Conservation (phyloP, 768 basidiomycete species). For the Butyriboletus loyo region DNA sequence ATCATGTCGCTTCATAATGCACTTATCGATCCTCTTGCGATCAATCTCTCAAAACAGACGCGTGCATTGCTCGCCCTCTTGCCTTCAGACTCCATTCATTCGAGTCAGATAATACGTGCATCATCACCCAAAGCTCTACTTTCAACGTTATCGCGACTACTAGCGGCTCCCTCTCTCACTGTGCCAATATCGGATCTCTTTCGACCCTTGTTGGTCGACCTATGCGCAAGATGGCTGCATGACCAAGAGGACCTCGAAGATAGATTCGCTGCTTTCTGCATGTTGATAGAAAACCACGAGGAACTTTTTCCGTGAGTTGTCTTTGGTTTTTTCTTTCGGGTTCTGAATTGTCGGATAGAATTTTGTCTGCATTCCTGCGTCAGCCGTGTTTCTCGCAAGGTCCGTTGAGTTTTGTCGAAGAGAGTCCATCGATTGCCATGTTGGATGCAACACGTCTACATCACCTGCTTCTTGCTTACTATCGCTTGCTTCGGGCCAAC, state of each 20-base stretch:
- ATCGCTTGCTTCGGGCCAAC: constrained; percentile 75
- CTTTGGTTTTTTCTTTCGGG: constrained; percentile 1
- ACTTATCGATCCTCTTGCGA: constrained; percentile 53
- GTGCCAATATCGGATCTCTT: constrained; percentile 60
- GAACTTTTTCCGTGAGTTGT: constrained; percentile 67
- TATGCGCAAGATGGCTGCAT: constrained; percentile 82
- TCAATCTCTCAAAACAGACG: constrained; percentile 58
- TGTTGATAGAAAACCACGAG: constrained; percentile 63
- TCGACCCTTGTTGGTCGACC: constrained; percentile 73
- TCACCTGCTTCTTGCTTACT: constrained; percentile 71
- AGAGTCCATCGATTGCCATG: constrained; percentile 24
- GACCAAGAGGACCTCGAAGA: constrained; percentile 45
- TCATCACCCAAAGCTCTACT: constrained; percentile 45
- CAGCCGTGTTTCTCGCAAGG: constrained; percentile 45
- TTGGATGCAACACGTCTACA: constrained; percentile 55
- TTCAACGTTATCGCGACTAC: constrained; percentile 52
- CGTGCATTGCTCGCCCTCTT: constrained; percentile 43
- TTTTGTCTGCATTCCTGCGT: constrained; percentile 52
- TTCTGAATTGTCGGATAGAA: constrained; percentile 34
- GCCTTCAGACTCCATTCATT: constrained; percentile 41
- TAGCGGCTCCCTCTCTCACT: constrained; percentile 63
- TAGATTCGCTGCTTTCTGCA: constrained; percentile 56
- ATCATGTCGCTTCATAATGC: constrained; percentile 7
- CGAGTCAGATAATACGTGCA: constrained; percentile 36
- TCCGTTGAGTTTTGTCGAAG: constrained; percentile 49